These are phyloP conservation scores for Volvox africanus DNA, from an alignment of 139 green algal species.

Conservation along the genomic window DNA sequence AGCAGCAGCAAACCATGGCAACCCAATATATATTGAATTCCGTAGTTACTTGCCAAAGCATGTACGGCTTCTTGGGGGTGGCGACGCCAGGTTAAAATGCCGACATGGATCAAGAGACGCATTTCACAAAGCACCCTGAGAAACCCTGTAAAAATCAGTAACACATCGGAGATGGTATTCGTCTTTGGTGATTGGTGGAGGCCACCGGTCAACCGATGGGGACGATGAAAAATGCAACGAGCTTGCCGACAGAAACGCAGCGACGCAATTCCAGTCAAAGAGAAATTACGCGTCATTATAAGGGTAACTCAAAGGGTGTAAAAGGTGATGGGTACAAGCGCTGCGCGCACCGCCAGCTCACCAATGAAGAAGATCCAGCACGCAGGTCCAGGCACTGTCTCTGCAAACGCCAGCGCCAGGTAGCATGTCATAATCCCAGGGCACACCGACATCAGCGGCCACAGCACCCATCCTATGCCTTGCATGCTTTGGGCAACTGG, in stretches of 20 bases:
- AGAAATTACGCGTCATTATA: too few species aligned
- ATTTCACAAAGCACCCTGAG: not conserved
- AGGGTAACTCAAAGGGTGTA: too few species aligned
- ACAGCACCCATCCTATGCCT: not conserved
- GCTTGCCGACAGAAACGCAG: too few species aligned
- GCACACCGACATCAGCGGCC: not conserved
- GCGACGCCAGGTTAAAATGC: not conserved
- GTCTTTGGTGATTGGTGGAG: too few species aligned
- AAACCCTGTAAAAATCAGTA: constrained; percentile 16
- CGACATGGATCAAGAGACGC: not conserved
- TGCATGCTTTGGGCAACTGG: not conserved
- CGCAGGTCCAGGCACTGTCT: not conserved
- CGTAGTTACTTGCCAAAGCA: constrained; percentile 29
- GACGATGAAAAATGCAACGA: too few species aligned
- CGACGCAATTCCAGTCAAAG: too few species aligned
- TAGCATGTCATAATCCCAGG: not conserved
- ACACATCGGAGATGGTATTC: too few species aligned
- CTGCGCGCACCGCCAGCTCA: not conserved
- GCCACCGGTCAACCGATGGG: too few species aligned
- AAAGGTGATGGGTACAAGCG: too few species aligned
- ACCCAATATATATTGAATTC: constrained; percentile 20
- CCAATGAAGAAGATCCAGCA: not conserved
- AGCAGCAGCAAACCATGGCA: constrained; percentile 5
- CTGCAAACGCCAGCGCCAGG: constrained; percentile 2
- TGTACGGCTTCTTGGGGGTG: constrained; percentile 27